phyloP scores from a whole-genome alignment of 305 asterid genomes.

The Striga hermonthica region DNA sequence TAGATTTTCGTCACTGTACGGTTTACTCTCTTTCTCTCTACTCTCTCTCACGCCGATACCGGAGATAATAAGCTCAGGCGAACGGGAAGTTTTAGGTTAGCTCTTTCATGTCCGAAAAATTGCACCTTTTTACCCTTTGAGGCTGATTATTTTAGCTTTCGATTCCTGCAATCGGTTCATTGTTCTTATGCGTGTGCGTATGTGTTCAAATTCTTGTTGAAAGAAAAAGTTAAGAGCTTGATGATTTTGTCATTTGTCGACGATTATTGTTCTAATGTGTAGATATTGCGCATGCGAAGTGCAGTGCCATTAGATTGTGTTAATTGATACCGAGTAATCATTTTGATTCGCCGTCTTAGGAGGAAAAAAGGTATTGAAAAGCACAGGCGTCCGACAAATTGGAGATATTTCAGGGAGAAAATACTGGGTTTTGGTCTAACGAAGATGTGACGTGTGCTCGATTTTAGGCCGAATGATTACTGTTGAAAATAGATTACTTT shows the following conservation, averaged over 20 bases:
- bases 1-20: conserved; percentile 8
- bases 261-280: too few species aligned
- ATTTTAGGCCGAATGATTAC: neutral
- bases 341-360: too few species aligned
- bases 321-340: too few species aligned
- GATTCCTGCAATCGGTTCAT: neutral
- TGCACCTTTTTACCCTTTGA: neutral
- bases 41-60: conserved; percentile 20
- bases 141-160: conserved; percentile 3
- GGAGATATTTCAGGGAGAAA: neutral
- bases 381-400: neutral
- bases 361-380: neutral
- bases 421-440: neutral
- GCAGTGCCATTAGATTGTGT: neutral
- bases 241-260: too few species aligned
- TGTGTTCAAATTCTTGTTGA: too few species aligned
- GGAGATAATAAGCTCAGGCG: conserved; percentile 15
- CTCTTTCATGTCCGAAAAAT: neutral
- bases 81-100: conserved; percentile 31
- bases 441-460: neutral
- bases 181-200: neutral
- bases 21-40: conserved; percentile 30
- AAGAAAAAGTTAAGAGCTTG: too few species aligned
- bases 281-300: neutral
- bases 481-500: neutral